Evolutionary conservation across 2,329 filamentous ascomycete genomes (phyloP).

Genomic region (Gaeumannomyces tritici): DNA sequence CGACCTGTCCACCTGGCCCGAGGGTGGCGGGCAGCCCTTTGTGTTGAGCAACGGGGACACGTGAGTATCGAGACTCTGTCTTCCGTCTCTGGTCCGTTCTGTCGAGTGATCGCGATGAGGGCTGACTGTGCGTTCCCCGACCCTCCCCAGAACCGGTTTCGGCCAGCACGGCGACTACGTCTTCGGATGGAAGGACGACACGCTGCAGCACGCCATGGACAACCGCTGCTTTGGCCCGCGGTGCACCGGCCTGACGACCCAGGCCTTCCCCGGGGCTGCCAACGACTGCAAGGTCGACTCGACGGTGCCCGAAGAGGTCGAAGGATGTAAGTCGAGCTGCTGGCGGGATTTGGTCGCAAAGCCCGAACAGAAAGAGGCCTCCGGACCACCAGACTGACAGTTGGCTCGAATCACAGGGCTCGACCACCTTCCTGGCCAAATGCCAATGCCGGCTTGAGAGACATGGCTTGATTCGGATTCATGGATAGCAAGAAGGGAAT

Average conservation of each 20-base stretch:
- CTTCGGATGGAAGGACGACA: slow-evolving; percentile 31
- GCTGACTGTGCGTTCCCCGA: no score
- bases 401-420: not conserved
- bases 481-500: no score
- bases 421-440: not conserved
- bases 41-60: slow-evolving; percentile 20
- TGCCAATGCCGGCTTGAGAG: not conserved
- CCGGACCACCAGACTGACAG: not conserved
- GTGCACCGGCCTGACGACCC: slow-evolving; percentile 20
- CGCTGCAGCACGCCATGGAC: slow-evolving; percentile 22
- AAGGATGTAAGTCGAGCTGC: slow-evolving; percentile 14
- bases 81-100: not conserved
- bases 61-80: not conserved
- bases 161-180: slow-evolving; percentile 25
- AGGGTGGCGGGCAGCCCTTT: slow-evolving; percentile 22
- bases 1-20: slow-evolving; percentile 20
- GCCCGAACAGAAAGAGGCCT: no score
- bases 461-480: no score
- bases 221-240: slow-evolving; percentile 20
- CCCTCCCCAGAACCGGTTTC: slow-evolving; percentile 19
- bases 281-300: slow-evolving; percentile 21
- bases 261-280: slow-evolving; percentile 17
- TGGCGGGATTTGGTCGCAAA: no score
- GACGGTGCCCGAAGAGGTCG: slow-evolving; percentile 19
- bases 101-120: no score